A percentile compares a stretch with the other conserved stretches of the same genome.
Conservation (phyloP, 495 filamentous ascomycete species). For the Monascus purpureus region DNA sequence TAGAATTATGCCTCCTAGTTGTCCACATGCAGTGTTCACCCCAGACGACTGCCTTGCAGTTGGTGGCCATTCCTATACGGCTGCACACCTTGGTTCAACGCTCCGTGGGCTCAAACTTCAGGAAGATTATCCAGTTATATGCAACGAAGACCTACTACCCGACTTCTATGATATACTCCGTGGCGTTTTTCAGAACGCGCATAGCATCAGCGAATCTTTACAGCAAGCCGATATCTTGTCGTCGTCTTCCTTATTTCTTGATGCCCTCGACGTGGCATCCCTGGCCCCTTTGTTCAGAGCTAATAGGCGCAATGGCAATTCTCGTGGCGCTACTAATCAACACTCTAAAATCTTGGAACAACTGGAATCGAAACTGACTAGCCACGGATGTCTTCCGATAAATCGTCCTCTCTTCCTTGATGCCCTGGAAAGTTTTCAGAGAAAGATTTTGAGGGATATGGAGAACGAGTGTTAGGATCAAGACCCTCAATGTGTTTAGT, state of each 20-base stretch:
- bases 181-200: background rate
- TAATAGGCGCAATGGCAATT: background rate
- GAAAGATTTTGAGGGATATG: background rate
- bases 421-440: background rate
- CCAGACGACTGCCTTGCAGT: constrained; percentile 3
- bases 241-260: background rate
- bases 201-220: background rate
- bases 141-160: constrained; percentile 2
- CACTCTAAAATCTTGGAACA: background rate
- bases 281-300: background rate
- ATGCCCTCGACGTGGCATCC: background rate
- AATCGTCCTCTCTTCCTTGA: background rate
- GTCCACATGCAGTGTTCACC: constrained; percentile 3
- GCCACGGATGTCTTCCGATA: background rate
- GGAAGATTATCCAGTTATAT: constrained; percentile 3
- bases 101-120: constrained; percentile 3
- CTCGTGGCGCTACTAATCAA: background rate
- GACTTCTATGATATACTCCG: constrained; percentile 1
- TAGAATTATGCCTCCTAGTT: constrained; percentile 4
- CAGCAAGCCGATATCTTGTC: background rate
- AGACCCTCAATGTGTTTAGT: too few relatives aligned
- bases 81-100: too few relatives aligned
- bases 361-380: background rate
- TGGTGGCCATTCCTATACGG: constrained; percentile 4
- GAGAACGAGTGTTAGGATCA: background rate